Evolutionary conservation across 2,329 filamentous ascomycete species (phyloP), one percentile per base, ranked within the genome.

Genomic region (Aureobasidium sp.): DNA sequence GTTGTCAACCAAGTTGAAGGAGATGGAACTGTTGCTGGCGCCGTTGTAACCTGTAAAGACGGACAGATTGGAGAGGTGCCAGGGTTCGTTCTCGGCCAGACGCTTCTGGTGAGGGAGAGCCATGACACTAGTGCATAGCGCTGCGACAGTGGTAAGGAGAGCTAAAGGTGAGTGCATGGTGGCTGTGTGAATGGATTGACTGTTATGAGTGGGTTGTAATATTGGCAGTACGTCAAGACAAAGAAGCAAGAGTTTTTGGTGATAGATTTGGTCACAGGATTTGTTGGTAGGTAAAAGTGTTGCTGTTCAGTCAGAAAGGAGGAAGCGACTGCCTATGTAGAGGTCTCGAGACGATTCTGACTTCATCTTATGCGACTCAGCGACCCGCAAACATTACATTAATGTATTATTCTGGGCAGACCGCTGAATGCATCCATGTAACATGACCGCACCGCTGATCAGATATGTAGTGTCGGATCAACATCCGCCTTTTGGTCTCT

Each of bases 1-100:
- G 57, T 60, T 57, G 62, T 70, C 69, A 25, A 61, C 38, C 55
- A 70, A 66, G 57, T 65, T 37, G 63, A 70, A 69, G 50, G 60
- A 11, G 51, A 70, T 58, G 64, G 60, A 63, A 57, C 43, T 63
- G 35, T 58, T 55, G 23, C 27, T 38, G 49, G 54, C 21, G 33
- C 23, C 27, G 25, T 60, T 37, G 43, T 60, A 51, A 37, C 62
- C 46, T 10, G 64, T 57, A 60, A 69, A 67, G 58, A 60, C 59
- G 27, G 60, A 38, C 51, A 70, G 23, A 59, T 66, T 63, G 38
- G 54, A 49, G 62, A 70, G 62, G 42, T 49, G 46, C 66, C 67
- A 68, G 4, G 66, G 60, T 21, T 46, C 62, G 38, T 63, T 61
- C 31, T 69, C 67, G 40, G 64, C 45, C 25, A 60, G 45, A 21